A percentile compares a stretch with the other conserved stretches of the same genome.
These are phyloP conservation scores for Camptophora hylomeconis DNA, from an alignment of 2,329 filamentous ascomycete species.

Conservation along the genomic window DNA sequence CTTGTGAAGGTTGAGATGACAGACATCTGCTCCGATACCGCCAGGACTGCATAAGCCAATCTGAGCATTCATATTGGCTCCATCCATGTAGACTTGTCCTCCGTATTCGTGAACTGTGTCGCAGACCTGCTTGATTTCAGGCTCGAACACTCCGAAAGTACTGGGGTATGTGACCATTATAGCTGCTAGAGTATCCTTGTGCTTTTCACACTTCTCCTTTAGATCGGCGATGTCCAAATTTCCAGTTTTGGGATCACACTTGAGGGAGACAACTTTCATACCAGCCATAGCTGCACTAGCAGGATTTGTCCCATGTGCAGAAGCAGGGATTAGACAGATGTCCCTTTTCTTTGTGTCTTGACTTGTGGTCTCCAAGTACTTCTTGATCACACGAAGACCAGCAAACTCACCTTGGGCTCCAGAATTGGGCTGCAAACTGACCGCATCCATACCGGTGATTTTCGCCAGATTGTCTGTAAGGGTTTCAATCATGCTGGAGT, in stretches of 20 bases:
- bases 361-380: conserved; percentile 59
- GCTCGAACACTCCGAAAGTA: conserved; percentile 91
- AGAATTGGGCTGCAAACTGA: conserved; percentile 87
- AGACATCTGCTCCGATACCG: conserved; percentile 90
- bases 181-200: conserved; percentile 71
- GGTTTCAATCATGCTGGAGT: conserved; percentile 54
- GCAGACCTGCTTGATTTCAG: conserved; percentile 72
- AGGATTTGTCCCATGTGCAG: conserved; percentile 90
- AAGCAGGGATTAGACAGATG: conserved; percentile 87
- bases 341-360: conserved; percentile 58
- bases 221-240: conserved; percentile 83
- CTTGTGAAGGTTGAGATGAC: conserved; percentile 95
- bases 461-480: conserved; percentile 63
- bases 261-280: conserved; percentile 85
- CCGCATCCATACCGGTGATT: conserved; percentile 82
- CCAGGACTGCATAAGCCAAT: conserved; percentile 91
- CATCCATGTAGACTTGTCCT: conserved; percentile 96
- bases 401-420: conserved; percentile 93
- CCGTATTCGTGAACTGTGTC: conserved; percentile 75
- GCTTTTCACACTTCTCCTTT: conserved; percentile 75
- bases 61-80: conserved; percentile 96
- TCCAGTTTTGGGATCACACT: conserved; percentile 75
- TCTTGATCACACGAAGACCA: conserved; percentile 75
- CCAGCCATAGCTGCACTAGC: conserved; percentile 92
- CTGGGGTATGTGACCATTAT: conserved; percentile 97